These are phyloP conservation scores for Nectriaceae sp. DNA, from an alignment of 2,329 filamentous ascomycete genomes.

Conservation along the genomic window DNA sequence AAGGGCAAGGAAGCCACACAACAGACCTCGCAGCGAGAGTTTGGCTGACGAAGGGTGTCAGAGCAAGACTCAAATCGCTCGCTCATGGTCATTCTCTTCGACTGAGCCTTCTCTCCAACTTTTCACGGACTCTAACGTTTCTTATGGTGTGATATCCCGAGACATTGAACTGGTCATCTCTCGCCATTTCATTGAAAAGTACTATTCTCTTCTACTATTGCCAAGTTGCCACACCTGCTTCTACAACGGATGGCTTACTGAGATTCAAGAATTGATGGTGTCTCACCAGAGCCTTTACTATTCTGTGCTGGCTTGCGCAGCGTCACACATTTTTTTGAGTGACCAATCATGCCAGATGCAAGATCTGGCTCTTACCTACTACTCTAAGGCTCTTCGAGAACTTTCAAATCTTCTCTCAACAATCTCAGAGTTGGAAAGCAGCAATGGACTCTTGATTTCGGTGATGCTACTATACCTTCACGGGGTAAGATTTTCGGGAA, in stretches of 20 bases:
- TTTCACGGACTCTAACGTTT: neutral
- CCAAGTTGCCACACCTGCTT: slow-evolving; percentile 33
- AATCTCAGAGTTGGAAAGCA: slow-evolving; percentile 12
- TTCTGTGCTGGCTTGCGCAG: slow-evolving; percentile 30
- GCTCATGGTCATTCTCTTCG: neutral
- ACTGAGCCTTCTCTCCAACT: neutral
- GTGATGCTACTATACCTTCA: slow-evolving; percentile 28
- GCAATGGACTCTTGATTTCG: slow-evolving; percentile 26
- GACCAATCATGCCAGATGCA: slow-evolving; percentile 18
- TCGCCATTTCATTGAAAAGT: slow-evolving; percentile 22
- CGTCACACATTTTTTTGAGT: slow-evolving; percentile 24
- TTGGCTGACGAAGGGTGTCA: slow-evolving; percentile 6
- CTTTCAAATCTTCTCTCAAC: slow-evolving; percentile 17
- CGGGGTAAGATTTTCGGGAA: slow-evolving; percentile 16
- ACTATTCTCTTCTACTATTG: slow-evolving; percentile 24
- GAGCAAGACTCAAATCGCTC: slow-evolving; percentile 5
- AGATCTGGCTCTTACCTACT: slow-evolving; percentile 24
- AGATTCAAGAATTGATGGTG: slow-evolving; percentile 31
- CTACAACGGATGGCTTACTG: slow-evolving; percentile 29
- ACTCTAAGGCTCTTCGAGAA: slow-evolving; percentile 20
- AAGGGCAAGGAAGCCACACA: neutral
- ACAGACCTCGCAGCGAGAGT: slow-evolving; percentile 9
- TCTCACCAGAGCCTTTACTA: slow-evolving; percentile 29
- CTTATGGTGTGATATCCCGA: slow-evolving; percentile 13
- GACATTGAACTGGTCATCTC: slow-evolving; percentile 17